These are phyloP conservation scores for Agaricus bisporus DNA, from an alignment of 768 basidiomycete species.

Conservation along the genomic window DNA sequence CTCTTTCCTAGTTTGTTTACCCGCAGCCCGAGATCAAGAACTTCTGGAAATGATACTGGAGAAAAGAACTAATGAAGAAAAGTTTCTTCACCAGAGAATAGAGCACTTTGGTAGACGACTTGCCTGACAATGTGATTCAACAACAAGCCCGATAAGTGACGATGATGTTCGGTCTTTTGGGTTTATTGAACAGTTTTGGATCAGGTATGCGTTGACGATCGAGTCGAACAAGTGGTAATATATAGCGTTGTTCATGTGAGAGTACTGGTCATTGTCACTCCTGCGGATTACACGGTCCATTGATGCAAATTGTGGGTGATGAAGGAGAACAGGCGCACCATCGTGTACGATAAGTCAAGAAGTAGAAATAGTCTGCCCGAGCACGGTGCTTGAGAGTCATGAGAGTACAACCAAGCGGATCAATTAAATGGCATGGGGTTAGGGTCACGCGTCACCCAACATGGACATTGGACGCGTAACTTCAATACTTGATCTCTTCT, in stretches of 20 bases:
- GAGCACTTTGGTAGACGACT: constrained; percentile 1
- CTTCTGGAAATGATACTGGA: constrained; percentile 68
- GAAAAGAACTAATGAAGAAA: constrained; percentile 48
- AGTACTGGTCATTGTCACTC: constrained; percentile 86
- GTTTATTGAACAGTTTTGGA: constrained; percentile 51
- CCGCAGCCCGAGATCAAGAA: constrained; percentile 63
- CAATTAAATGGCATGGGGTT: not conserved
- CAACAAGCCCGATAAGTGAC: constrained; percentile 64
- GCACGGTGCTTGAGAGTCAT: constrained; percentile 26
- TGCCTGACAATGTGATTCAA: constrained; percentile 71
- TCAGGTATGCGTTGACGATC: constrained; percentile 74
- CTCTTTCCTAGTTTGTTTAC: constrained; percentile 65
- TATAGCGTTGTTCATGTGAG: constrained; percentile 74
- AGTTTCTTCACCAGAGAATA: not conserved
- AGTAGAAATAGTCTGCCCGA: constrained; percentile 52
- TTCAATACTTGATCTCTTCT: not conserved
- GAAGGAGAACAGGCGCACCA: constrained; percentile 39
- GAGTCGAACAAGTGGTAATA: constrained; percentile 84
- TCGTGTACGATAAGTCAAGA: constrained; percentile 60
- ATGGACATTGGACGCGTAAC: constrained; percentile 8
- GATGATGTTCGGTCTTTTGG: constrained; percentile 34
- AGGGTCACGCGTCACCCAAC: constrained; percentile 11
- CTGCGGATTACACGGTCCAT: constrained; percentile 27
- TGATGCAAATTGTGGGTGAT: not conserved
- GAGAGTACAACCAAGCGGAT: not conserved